phyloP scores from a whole-genome alignment of 164 flowering plant genomes.

The Dillenia suffruticosa region DNA sequence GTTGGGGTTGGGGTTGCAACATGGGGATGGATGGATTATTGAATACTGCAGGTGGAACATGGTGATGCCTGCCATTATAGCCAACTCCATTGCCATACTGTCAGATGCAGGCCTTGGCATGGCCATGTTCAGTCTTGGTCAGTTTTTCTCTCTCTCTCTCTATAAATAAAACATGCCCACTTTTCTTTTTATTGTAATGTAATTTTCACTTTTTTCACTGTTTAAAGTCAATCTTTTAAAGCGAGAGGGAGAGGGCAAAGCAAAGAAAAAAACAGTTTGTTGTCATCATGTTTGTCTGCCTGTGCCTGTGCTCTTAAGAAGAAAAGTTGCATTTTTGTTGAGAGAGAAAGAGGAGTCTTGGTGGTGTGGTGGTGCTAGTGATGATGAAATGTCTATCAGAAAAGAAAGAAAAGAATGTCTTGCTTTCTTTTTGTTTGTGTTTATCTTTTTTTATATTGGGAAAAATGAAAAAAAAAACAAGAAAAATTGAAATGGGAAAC shows the following conservation, averaged over 20 bases:
- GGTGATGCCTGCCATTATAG: conserved; percentile 81
- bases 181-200: too few species aligned
- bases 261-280: too few species aligned
- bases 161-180: too few species aligned
- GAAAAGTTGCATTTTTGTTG: too few species aligned
- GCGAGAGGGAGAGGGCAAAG: too few species aligned
- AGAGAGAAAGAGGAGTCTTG: too few species aligned
- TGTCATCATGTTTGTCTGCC: too few species aligned
- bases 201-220: too few species aligned
- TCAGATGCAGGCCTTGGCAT: conserved; percentile 99
- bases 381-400: too few species aligned
- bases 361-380: too few species aligned
- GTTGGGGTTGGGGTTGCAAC: conserved; percentile 3
- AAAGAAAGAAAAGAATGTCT: not conserved
- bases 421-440: conserved; percentile 6
- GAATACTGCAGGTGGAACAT: conserved; percentile 64
- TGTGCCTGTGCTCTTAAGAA: too few species aligned
- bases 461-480: conserved; percentile 19
- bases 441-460: not conserved
- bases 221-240: too few species aligned
- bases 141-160: conserved; percentile 18
- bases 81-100: conserved; percentile 80
- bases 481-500: conserved; percentile 1
- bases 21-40: not conserved
- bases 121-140: conserved; percentile 99